Percentiles rank a stretch among this genome's conserved stretches.
These are phyloP conservation scores for Gorgonomyces haynaldii DNA, from an alignment of 192 early-diverging fungal species.

Conservation along the genomic window DNA sequence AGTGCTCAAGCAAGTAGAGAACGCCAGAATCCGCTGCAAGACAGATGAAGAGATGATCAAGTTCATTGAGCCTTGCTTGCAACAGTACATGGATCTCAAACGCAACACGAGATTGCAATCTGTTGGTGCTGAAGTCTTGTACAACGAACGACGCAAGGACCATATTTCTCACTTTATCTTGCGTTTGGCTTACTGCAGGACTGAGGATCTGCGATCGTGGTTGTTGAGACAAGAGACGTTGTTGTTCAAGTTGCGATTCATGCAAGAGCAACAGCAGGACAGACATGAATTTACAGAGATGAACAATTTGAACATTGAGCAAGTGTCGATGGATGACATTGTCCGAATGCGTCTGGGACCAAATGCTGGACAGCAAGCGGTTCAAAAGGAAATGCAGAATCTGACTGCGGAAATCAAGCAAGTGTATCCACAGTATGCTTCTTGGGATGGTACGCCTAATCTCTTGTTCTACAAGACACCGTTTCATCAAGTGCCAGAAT, in stretches of 20 bases:
- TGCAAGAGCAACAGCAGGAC: conserved; percentile 41
- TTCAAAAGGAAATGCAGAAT: not conserved
- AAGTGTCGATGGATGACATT: conserved; percentile 7
- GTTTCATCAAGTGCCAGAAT: conserved; percentile 27
- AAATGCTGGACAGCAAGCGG: not conserved
- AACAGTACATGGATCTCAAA: conserved; percentile 10
- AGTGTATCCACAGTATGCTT: not conserved
- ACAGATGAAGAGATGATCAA: conserved; percentile 1
- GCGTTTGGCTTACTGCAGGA: conserved; percentile 34
- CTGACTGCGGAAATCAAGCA: not conserved
- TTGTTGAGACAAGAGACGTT: conserved; percentile 29
- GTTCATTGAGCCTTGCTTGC: conserved; percentile 7
- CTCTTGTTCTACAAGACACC: conserved; percentile 36
- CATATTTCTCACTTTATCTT: conserved; percentile 37
- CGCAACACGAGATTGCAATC: not conserved
- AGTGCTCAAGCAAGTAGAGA: conserved; percentile 76
- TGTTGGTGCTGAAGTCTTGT: not conserved
- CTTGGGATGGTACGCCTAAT: no score
- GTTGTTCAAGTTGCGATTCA: conserved; percentile 32
- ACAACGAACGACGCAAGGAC: conserved; percentile 28
- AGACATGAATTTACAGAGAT: conserved; percentile 33
- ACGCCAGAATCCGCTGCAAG: conserved; percentile 56
- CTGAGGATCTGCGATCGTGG: conserved; percentile 30
- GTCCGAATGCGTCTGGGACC: not conserved
- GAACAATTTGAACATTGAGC: conserved; percentile 14